Evolutionary conservation across 1,284 basidiomycete species (phyloP), one percentile per base, ranked within the genome.

Genomic region (Golubevia pallescens): DNA sequence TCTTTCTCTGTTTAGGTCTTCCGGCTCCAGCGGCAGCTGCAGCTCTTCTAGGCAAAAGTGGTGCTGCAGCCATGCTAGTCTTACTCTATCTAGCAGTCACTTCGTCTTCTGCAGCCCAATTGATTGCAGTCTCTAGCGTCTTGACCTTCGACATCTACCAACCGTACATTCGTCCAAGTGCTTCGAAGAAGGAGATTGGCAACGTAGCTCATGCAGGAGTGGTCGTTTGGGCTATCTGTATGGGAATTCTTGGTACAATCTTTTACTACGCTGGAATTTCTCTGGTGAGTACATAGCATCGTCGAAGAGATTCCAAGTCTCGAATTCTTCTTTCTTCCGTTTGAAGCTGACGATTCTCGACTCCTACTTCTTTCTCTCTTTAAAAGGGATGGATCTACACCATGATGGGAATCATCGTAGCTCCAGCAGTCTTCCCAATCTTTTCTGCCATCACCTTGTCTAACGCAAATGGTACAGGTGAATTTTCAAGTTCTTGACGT

Each of bases 181-280:
- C 91, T 4, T 88, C 88, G 20, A 89, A 90, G 74, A 86, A 86
- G 54, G 89, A 91, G 81, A 88, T 91, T 57, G 87, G 91, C 58
- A 86, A 86, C 65, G 86, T 89, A 53, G 90, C 88, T 19, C 88
- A 88, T 69, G 75, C 77, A 24, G 64, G 92, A 69, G 89, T 93
- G 42, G 90, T 87, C 0, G 86, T 90, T 42, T 95, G 92, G 84
- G 92, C 92, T 0, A 66, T 95, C 48, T 88, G 92, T 58, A 93
- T 94, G 90, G 93, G 91, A 32, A 74, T 93, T 13, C 91, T 93
- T 1, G 95, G 93, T 0, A 86, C 92, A 34, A 92, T 94, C 66
- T 97, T 95, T 88, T 91, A 89, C 87, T 93, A 93, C 80, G 93
- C 94, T 68, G 93, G 93, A 3, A 90, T 97, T 63, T 92, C 90